Evolutionary conservation across 1,284 basidiomycete genomes (phyloP).

Genomic region (Ustilago hordei): DNA sequence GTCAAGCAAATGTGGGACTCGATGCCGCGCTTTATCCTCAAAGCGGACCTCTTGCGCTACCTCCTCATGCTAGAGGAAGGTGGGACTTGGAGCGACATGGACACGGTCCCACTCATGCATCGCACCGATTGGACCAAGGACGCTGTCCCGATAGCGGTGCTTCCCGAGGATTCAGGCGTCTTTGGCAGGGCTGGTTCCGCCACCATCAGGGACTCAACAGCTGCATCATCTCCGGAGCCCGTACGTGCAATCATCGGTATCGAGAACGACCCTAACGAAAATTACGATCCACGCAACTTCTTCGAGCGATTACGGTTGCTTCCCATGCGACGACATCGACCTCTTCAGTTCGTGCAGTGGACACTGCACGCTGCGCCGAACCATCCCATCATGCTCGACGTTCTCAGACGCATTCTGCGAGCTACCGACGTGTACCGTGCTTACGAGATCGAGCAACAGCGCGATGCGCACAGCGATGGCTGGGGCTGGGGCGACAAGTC

Average conservation of each 20-base stretch:
- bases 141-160: constrained; percentile 29
- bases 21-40: constrained; percentile 53
- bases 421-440: constrained; percentile 37
- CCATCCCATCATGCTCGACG: constrained; percentile 53
- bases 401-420: constrained; percentile 36
- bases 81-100: constrained; percentile 57
- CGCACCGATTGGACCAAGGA: constrained; percentile 45
- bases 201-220: neutral
- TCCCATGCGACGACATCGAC: constrained; percentile 38
- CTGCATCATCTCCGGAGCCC: constrained; percentile 16
- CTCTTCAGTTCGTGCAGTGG: constrained; percentile 52
- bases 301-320: constrained; percentile 39
- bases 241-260: constrained; percentile 49
- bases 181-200: constrained; percentile 20
- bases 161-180: constrained; percentile 24
- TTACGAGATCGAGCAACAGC: constrained; percentile 32
- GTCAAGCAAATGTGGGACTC: constrained; percentile 47
- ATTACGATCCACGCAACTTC: constrained; percentile 30
- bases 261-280: constrained; percentile 48
- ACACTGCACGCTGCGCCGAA: constrained; percentile 42
- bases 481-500: constrained; percentile 47
- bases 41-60: constrained; percentile 53
- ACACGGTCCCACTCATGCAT: constrained; percentile 51
- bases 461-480: constrained; percentile 33
- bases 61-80: constrained; percentile 51